Evolutionary conservation across 345 rosid species (phyloP), one percentile per base, ranked within the genome.

Genomic region (Euclidium syriacum): DNA sequence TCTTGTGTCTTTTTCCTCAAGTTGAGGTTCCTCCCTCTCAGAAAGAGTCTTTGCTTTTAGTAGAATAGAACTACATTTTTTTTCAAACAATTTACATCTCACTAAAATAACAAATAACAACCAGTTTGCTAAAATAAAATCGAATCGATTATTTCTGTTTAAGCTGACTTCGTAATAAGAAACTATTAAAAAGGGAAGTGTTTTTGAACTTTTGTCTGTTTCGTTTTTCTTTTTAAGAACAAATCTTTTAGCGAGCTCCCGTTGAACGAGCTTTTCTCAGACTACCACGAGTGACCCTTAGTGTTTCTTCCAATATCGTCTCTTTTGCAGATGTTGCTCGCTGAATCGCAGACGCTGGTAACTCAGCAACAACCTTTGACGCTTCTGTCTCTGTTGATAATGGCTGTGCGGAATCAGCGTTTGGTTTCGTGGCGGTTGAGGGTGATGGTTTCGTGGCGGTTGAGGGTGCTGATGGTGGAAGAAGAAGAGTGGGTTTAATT

Each of bases 221-320:
- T 12, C 40, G 38, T 53, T 27, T 67, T 48, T 75, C 9, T 56
- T 60, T 43, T 19, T 20, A 40, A n/a, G n/a, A n/a, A n/a, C n/a
- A n/a, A n/a, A 0, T 33, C 24, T 52, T 25, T 39, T 23, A 48
- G 39, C 64, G 75, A 3, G 10, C 48, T 38, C 78, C 70, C 20
- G 49, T 66, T 9, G 94, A 68, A 14, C 80, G 86, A 63, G 73
- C 60, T 82, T 73, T 89, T 79, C 76, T 82, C 75, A 70, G 62
- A 57, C 64, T 79, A 43, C 46, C 73, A 26, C 88, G 83, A 29
- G 95, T 77, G 17, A 69, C 58, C 25, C 68, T 78, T 12, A 75
- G 51, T 6, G 79, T 59, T 68, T 75, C 87, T 19, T 84, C 95
- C 81, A 81, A 72, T 29, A 80, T 24, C 0, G 77, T 79, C 67